A percentile compares a stretch with the other conserved stretches of the same genome.
Conservation (phyloP, 768 basidiomycete genomes). For the Lactarius hengduanensis region DNA sequence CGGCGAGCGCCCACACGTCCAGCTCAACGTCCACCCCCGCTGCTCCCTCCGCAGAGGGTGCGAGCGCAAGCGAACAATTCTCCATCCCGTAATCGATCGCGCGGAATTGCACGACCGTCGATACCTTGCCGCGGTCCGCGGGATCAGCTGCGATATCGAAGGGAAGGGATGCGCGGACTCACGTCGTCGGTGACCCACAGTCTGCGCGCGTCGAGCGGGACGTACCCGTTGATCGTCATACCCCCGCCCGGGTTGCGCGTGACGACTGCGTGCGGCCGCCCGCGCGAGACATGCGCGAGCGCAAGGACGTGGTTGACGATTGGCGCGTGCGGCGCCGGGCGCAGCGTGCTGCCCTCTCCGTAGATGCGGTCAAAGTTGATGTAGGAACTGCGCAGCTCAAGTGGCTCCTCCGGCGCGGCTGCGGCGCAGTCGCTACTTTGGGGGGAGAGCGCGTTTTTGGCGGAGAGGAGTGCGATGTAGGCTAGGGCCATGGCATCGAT, state of each 20-base stretch:
- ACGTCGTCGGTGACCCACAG: slow-evolving; percentile 4
- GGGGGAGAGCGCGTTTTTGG: background rate
- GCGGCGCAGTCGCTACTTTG: background rate
- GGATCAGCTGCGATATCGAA: no score
- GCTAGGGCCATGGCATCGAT: background rate
- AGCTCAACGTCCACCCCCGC: background rate
- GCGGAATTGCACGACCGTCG: slow-evolving; percentile 18
- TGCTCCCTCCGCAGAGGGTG: background rate
- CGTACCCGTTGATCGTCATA: slow-evolving; percentile 7
- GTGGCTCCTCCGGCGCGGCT: background rate
- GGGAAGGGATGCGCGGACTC: background rate
- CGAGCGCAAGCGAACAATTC: slow-evolving; percentile 10
- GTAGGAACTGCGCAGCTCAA: slow-evolving; percentile 11
- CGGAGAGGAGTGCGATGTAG: background rate
- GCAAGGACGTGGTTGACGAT: slow-evolving; percentile 6
- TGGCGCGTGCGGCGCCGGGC: slow-evolving; percentile 11
- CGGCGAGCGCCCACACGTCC: background rate
- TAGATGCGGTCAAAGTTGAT: slow-evolving; percentile 9
- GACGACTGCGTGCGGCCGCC: background rate
- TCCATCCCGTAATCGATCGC: slow-evolving; percentile 21
- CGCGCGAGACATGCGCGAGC: background rate
- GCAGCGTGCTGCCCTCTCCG: background rate
- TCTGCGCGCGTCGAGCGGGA: slow-evolving; percentile 9
- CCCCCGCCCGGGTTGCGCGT: background rate
- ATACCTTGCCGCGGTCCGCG: background rate